Percentiles rank a stretch among this genome's conserved stretches.
Evolutionary conservation across 73 alveolate genomes (phyloP).

Genomic region (Paramecium sonneborni): DNA sequence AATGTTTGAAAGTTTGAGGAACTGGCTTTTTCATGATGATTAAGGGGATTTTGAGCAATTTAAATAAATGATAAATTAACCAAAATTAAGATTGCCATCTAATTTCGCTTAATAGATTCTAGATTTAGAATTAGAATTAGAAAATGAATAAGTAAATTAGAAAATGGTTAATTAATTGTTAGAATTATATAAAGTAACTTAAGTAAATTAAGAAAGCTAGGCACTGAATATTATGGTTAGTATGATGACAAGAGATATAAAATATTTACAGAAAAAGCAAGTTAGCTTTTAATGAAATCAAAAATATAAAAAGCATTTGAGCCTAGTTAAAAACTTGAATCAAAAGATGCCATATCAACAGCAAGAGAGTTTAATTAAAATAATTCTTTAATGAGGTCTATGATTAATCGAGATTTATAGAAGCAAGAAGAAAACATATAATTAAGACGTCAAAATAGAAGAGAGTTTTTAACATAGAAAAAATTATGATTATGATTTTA

Average conservation of each 20-base stretch:
- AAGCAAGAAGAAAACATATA: background rate
- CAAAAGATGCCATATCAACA: background rate
- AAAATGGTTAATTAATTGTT: slow-evolving; percentile 13
- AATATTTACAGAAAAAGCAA: background rate
- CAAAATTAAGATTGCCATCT: background rate
- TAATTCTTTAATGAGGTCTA: background rate
- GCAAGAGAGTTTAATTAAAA: background rate
- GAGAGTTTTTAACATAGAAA: background rate
- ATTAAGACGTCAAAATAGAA: background rate
- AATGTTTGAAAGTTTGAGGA: slow-evolving; percentile 22
- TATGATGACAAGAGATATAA: background rate
- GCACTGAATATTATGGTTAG: slow-evolving; percentile 21
- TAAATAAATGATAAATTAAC: background rate
- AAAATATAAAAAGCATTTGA: background rate
- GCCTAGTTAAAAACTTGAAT: background rate
- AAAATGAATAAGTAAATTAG: background rate
- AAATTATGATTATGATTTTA: background rate
- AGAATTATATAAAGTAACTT: background rate
- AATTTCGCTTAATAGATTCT: background rate
- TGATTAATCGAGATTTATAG: background rate
- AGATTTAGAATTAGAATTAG: slow-evolving; percentile 28
- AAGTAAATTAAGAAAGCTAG: background rate
- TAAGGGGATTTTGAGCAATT: background rate
- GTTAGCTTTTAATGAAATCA: background rate
- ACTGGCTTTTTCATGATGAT: slow-evolving; percentile 35